Evolutionary conservation across 2,329 filamentous ascomycete genomes (phyloP).

Genomic region (Nothomitra cinnamomea): DNA sequence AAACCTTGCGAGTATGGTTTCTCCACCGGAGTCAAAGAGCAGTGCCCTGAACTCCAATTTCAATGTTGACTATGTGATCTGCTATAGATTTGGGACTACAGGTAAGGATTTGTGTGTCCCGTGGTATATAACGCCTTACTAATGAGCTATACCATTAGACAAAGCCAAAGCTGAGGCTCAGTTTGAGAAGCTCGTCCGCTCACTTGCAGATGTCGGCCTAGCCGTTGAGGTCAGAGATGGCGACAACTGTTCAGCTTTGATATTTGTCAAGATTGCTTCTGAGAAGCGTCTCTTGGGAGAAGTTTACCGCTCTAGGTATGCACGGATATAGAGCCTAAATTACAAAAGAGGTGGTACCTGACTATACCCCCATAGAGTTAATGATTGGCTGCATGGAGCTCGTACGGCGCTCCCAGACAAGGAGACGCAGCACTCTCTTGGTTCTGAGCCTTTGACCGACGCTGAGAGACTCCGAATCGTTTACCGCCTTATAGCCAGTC

Average conservation of each 20-base stretch:
- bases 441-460: slow-evolving; percentile 63
- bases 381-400: slow-evolving; percentile 88
- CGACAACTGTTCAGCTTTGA: slow-evolving; percentile 53
- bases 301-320: slow-evolving; percentile 59
- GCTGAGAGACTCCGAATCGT: slow-evolving; percentile 78
- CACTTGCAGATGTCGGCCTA: slow-evolving; percentile 63
- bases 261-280: slow-evolving; percentile 71
- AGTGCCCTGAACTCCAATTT: slow-evolving; percentile 30
- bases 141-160: slow-evolving; percentile 29
- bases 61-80: slow-evolving; percentile 77
- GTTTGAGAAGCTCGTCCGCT: slow-evolving; percentile 62
- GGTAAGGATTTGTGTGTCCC: slow-evolving; percentile 29
- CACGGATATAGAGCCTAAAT: neutral
- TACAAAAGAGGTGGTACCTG: neutral
- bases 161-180: slow-evolving; percentile 51
- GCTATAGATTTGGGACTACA: slow-evolving; percentile 53
- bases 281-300: slow-evolving; percentile 58
- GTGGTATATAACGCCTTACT: slow-evolving; percentile 11
- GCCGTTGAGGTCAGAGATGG: slow-evolving; percentile 76
- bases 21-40: neutral
- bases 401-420: slow-evolving; percentile 59
- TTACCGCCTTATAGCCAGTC: slow-evolving; percentile 66
- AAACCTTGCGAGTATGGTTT: neutral
- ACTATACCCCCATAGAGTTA: slow-evolving; percentile 38
- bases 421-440: slow-evolving; percentile 50